Base-by-base conservation (phyloP, 352 stramenopile genomes). In the Phytophthora syringae region DNA sequence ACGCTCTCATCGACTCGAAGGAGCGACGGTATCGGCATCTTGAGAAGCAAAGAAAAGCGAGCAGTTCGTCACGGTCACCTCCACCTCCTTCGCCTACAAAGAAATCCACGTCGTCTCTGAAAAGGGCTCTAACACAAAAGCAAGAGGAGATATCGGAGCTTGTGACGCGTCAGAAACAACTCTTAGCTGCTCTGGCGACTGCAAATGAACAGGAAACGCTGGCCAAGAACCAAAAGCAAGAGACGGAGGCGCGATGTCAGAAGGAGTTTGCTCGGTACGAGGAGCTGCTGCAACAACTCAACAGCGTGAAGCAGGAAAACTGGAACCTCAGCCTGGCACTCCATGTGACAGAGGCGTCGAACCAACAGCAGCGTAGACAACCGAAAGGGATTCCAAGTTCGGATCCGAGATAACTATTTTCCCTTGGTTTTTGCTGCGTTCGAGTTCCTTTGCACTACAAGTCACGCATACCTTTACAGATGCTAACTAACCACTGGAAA, bases 161-260 rank as follows among this genome's bases (percentile, higher is more conserved):
- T 1, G 39, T 64, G 30, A 45, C 32, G 21, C 69, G 40, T 39
- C 71, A 67, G 52, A 77, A 62, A 34, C 71, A 72, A 40, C 76
- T 69, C 22, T 64, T 69, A 62, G 67, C 70, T 21, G 86, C 82
- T 4, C 67, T 93, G 7, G 84, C 84, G 18, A 74, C 76, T 11
- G 82, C 84, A 2, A 94, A 94, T 32, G 82, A 92, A 43, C 82
- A 93, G 42, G 84, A 94, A 64, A 92, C 81, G 30, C 34, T 77
- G n/a, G 82, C 81, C 1, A 94, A 92, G 51, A 60, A 74, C 20
- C 74, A 79, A 7, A 68, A 74, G 2, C 64, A 82, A 58, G 54
- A 80, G 37, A 54, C 70, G 5, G 52, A 77, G 25, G 45, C 54
- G 5, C 65, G 70, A 30, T 67, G 84, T 49, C 49, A 86, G 9